These are phyloP conservation scores for Fusarium tricinctum DNA, from an alignment of 2,329 filamentous ascomycete genomes.

Conservation along the genomic window DNA sequence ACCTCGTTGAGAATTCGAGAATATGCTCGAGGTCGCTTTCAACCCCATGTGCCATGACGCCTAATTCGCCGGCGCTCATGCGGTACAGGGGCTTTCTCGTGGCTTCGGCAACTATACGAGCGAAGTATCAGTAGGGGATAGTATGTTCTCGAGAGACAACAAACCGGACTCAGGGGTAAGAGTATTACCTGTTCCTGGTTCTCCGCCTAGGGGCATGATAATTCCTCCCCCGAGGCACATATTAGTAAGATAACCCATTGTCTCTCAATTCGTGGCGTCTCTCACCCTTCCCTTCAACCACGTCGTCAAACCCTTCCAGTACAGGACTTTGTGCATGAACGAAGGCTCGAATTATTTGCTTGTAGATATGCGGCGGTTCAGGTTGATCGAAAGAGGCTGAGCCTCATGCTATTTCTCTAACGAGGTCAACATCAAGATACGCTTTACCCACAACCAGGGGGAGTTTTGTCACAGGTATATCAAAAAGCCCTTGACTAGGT, in stretches of 20 bases:
- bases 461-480: too few relatives aligned
- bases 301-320: constrained; percentile 19
- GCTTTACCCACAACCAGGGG: neutral
- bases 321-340: constrained; percentile 14
- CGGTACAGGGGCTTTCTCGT: constrained; percentile 23
- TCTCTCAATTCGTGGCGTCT: too few relatives aligned
- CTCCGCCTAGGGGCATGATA: constrained; percentile 26
- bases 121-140: neutral
- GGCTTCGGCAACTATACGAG: constrained; percentile 23
- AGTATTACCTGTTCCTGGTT: constrained; percentile 25
- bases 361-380: constrained; percentile 16
- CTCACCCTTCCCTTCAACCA: constrained; percentile 21
- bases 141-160: neutral
- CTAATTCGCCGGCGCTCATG: constrained; percentile 23
- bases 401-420: constrained; percentile 8
- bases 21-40: constrained; percentile 12
- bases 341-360: constrained; percentile 23
- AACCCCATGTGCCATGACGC: constrained; percentile 8
- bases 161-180: constrained; percentile 27
- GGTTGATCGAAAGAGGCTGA: constrained; percentile 20
- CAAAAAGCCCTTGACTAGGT: constrained; percentile 8
- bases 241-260: neutral
- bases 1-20: constrained; percentile 27
- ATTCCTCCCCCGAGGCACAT: neutral
- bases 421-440: constrained; percentile 8